Evolutionary conservation across 2,329 filamentous ascomycete species (phyloP), one percentile per base, ranked within the genome.

Genomic region (Hymenoscyphus linearis): DNA sequence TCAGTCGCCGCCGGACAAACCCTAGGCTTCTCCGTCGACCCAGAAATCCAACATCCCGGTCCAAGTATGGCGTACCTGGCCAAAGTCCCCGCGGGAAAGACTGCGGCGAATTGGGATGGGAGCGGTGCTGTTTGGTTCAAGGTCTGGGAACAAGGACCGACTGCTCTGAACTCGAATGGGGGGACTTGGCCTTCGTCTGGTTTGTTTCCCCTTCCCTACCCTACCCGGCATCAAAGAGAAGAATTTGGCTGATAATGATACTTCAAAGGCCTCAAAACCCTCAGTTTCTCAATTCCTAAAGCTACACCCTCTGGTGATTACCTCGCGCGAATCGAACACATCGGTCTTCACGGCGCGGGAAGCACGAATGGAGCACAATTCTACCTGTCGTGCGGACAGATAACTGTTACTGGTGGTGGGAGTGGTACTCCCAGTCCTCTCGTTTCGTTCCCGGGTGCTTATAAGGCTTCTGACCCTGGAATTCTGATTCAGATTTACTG

Each of bases 391-490:
- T 79, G 77, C 59, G 72, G 72, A 4, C 77, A 79, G 64, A 67
- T 78, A 59, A 76, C 73, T 54, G 72, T 79, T 18, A 76, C 76
- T 0, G 75, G 73, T 14, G 75, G 76, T 12, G 77, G 76, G 5
- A 73, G 60, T 60, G 71, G 74, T n/a, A 70, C 64, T 6, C 76
- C 76, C 1, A 67, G 70, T 3, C 75, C 75, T 1, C 64, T 69
- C 0, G 71, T 72, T 55, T 67, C 66, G 47, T 75, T 76, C 63
- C 75, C 75, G 0, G 70, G 73, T 25, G 74, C 73, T 0, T 76
- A 76, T 67, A 66, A 67, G 50, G 66, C 66, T 1, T 73, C 66
- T 4, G 73, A 77, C 47, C 57, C 57, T 14, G 56, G 56, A 35
- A 58, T 58, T 47, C 14, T 58, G 56, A 58, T 58, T 37, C 56